phyloP scores from a whole-genome alignment of 306 rosid species.

The Gillenia trifoliata region DNA sequence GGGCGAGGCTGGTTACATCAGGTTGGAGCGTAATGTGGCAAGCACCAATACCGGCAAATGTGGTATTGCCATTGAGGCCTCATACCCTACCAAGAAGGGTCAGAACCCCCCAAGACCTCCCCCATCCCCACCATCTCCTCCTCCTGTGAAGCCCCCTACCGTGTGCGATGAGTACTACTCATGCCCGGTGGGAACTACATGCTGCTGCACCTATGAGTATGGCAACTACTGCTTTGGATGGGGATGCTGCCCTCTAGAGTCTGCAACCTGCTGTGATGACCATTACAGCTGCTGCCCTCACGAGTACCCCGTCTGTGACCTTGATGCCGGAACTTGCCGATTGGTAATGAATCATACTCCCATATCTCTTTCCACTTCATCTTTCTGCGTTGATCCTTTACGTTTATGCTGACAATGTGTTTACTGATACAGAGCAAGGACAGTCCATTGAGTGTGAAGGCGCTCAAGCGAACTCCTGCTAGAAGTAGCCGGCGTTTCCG shows the following conservation, averaged over 20 bases:
- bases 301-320: conserved; percentile 73
- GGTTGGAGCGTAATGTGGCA: conserved; percentile 53
- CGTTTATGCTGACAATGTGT: neutral
- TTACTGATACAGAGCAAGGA: conserved; percentile 45
- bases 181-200: conserved; percentile 61
- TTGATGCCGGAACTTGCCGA: conserved; percentile 50
- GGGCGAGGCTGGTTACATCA: conserved; percentile 83
- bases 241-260: conserved; percentile 89
- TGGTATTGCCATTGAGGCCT: conserved; percentile 77
- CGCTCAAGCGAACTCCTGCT: conserved; percentile 55
- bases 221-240: conserved; percentile 64
- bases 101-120: conserved; percentile 74
- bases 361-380: neutral
- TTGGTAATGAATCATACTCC: conserved; percentile 34
- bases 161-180: conserved; percentile 62
- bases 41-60: conserved; percentile 49
- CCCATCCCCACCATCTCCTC: conserved; percentile 68
- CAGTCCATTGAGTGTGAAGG: conserved; percentile 49
- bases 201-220: conserved; percentile 67
- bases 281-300: conserved; percentile 74
- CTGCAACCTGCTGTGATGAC: conserved; percentile 85
- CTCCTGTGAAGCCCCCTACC: conserved; percentile 45
- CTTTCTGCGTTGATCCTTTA: neutral
- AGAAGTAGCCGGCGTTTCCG: conserved; percentile 4
- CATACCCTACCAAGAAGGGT: conserved; percentile 75